These are phyloP conservation scores for Dactylorhiza incarnata DNA, from an alignment of 106 monocot species.

Conservation along the genomic window DNA sequence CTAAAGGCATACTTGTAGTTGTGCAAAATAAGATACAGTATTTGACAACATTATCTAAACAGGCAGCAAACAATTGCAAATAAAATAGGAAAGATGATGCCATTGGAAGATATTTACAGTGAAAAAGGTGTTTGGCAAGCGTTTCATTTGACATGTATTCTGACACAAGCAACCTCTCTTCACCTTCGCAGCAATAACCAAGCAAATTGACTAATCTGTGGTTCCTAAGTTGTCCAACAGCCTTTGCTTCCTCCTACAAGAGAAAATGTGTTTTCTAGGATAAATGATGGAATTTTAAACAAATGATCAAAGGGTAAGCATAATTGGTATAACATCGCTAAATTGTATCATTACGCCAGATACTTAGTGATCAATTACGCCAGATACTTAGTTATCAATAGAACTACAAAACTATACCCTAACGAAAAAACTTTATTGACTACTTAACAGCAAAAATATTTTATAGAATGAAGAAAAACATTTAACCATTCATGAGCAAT, in stretches of 20 bases:
- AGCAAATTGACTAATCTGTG: conserved; percentile 80
- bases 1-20: no score
- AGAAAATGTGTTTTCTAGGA: conserved; percentile 4
- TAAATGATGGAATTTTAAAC: conserved; percentile 1
- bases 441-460: not conserved
- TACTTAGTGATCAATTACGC: not conserved
- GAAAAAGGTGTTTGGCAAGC: conserved; percentile 94
- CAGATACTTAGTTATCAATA: not conserved
- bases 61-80: not conserved
- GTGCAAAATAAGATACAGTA: not conserved
- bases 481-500: no score
- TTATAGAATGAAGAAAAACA: not conserved
- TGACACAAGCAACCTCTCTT: conserved; percentile 90
- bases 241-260: conserved; percentile 77
- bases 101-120: conserved; percentile 54
- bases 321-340: not conserved
- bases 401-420: not conserved
- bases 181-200: conserved; percentile 92
- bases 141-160: conserved; percentile 98
- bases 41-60: not conserved
- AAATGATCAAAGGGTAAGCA: not conserved
- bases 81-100: not conserved
- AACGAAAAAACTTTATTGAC: not conserved
- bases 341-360: not conserved
- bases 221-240: conserved; percentile 79